These are phyloP conservation scores for Pseudocercospora cruenta DNA, from an alignment of 2,329 filamentous ascomycete genomes.

Conservation along the genomic window DNA sequence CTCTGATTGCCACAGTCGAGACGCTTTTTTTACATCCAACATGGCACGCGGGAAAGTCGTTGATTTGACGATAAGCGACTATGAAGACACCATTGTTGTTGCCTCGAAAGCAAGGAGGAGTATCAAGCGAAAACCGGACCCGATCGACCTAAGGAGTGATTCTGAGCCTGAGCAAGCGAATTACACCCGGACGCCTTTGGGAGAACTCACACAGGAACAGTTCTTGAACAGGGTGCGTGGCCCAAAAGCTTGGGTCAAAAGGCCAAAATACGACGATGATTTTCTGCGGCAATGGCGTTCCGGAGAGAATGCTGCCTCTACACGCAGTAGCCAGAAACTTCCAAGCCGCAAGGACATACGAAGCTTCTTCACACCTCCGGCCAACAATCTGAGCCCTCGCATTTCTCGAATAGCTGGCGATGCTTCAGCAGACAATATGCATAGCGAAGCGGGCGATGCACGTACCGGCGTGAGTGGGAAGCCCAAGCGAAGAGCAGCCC, in stretches of 20 bases:
- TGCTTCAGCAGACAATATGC: not conserved
- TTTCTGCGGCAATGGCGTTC: not conserved
- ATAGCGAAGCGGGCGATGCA: not conserved
- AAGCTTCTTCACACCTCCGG: not conserved
- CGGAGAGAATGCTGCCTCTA: not conserved
- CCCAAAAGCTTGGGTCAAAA: not conserved
- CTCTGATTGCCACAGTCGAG: too few relatives aligned
- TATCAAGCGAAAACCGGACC: not conserved
- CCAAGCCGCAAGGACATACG: not conserved
- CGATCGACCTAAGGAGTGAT: not conserved
- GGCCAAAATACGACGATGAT: not conserved
- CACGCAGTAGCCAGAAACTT: not conserved
- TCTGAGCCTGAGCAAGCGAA: not conserved
- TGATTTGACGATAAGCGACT: slow-evolving; percentile 7
- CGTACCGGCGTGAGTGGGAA: not conserved
- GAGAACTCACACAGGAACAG: not conserved
- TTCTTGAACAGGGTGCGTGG: not conserved
- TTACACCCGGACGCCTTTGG: not conserved
- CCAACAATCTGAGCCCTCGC: not conserved
- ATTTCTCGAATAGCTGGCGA: too few relatives aligned
- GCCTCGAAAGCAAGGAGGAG: not conserved
- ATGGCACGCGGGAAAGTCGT: not conserved
- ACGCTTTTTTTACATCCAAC: not conserved
- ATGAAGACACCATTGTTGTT: slow-evolving; percentile 2
- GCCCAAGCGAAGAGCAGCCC: not conserved